phyloP scores from a whole-genome alignment of 1,139 yeast species.

The Debaryomyces subglobosus region DNA sequence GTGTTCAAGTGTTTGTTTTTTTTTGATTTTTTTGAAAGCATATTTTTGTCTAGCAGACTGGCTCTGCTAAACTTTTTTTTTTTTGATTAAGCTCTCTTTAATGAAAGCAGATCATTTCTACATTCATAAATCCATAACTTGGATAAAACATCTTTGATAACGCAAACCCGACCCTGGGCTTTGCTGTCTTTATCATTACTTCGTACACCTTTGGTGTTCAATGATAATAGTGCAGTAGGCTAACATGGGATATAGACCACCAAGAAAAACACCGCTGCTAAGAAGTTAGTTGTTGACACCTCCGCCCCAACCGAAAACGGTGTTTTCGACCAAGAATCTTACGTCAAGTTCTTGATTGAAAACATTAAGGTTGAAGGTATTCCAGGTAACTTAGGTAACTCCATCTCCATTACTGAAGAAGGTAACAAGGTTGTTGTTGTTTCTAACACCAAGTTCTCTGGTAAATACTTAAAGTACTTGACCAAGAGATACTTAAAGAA shows the following conservation, averaged over 20 bases:
- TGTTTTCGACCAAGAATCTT: conserved; percentile 96
- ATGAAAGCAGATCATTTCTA: conserved; percentile 5
- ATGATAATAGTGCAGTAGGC: conserved; percentile 63
- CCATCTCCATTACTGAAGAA: conserved; percentile 84
- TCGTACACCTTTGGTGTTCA: conserved; percentile 19
- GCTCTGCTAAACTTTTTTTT: conserved; percentile 13
- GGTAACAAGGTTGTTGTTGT: conserved; percentile 86
- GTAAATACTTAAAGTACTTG: conserved; percentile 99
- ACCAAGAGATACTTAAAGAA: conserved; percentile 99
- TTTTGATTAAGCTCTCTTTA: conserved; percentile 4
- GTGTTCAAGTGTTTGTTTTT: conserved; percentile 17
- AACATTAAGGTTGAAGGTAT: conserved; percentile 98
- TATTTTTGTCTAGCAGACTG: conserved; percentile 9
- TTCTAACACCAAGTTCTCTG: conserved; percentile 95
- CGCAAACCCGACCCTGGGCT: conserved; percentile 53
- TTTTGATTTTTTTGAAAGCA: conserved; percentile 11
- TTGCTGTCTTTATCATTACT: conserved; percentile 51
- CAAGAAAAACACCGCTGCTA: conserved; percentile 77
- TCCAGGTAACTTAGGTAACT: conserved; percentile 96
- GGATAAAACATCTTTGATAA: conserved; percentile 10
- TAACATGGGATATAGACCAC: conserved; percentile 64
- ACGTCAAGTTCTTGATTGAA: conserved; percentile 97
- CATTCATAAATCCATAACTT: conserved; percentile 14
- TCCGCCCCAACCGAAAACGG: conserved; percentile 97
- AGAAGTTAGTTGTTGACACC: conserved; percentile 95